Conservation (phyloP, 768 basidiomycete species). For the Trametes elegans region DNA sequence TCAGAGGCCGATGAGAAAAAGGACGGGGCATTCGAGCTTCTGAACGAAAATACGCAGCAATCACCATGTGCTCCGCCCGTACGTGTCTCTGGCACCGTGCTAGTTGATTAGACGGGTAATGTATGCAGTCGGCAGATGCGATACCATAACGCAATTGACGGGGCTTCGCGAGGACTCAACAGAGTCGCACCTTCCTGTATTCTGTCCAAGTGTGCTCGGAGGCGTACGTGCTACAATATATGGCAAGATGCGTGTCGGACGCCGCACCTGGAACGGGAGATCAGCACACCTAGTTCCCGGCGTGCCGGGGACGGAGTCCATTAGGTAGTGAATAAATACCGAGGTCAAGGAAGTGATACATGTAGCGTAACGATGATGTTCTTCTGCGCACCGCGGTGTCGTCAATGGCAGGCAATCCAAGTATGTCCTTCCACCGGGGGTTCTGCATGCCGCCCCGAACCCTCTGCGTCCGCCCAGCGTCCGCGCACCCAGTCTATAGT, state of each 20-base stretch:
- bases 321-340: slow-evolving; percentile 18
- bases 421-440: background rate
- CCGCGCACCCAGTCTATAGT: slow-evolving; percentile 39
- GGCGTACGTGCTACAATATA: background rate
- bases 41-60: slow-evolving; percentile 2
- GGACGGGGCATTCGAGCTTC: background rate
- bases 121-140: background rate
- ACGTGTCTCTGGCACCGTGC: background rate
- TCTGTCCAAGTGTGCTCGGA: background rate
- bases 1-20: slow-evolving; percentile 10
- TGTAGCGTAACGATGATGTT: slow-evolving; percentile 8
- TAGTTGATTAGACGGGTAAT: slow-evolving; percentile 1
- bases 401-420: slow-evolving; percentile 2
- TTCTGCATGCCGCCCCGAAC: background rate
- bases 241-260: background rate
- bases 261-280: slow-evolving; percentile 3
- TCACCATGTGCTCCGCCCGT: slow-evolving; percentile 6
- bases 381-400: slow-evolving; percentile 16
- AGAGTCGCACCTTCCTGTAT: background rate
- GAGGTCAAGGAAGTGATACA: slow-evolving; percentile 15
- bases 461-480: background rate
- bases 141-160: slow-evolving; percentile 10
- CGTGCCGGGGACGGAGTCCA: background rate
- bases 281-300: background rate
- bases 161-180: background rate